A percentile compares a stretch with the other conserved stretches of the same genome.
Evolutionary conservation across 1,284 basidiomycete species (phyloP).

Genomic region (Ganoderma sp.): DNA sequence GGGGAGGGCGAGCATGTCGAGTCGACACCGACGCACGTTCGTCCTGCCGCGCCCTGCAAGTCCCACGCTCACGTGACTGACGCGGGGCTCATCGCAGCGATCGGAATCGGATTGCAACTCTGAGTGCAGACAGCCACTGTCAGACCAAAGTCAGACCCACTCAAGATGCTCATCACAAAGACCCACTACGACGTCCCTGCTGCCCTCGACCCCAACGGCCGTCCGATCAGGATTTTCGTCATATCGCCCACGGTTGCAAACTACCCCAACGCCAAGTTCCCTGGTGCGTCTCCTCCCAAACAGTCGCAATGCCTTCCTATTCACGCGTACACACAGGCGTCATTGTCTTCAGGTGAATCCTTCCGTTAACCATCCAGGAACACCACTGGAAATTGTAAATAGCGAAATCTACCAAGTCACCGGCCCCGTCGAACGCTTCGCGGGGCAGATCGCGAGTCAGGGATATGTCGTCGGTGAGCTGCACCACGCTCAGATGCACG

Average conservation of each 20-base stretch:
- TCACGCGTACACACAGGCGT: constrained; percentile 57
- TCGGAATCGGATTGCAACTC: too few species aligned
- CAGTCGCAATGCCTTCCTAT: constrained; percentile 21
- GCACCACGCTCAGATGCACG: neutral
- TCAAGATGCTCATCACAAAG: constrained; percentile 76
- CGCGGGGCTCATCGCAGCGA: neutral
- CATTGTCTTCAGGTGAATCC: constrained; percentile 71
- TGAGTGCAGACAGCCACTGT: too few species aligned
- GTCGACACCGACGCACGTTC: constrained; percentile 22
- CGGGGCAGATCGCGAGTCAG: constrained; percentile 90
- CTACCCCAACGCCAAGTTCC: constrained; percentile 85
- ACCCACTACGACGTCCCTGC: constrained; percentile 79
- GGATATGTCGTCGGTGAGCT: constrained; percentile 77
- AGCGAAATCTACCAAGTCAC: constrained; percentile 90
- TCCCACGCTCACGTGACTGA: constrained; percentile 8
- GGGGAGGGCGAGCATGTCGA: too few species aligned
- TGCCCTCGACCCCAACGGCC: constrained; percentile 63
- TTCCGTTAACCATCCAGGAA: neutral
- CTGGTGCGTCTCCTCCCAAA: constrained; percentile 51
- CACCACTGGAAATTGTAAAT: constrained; percentile 8
- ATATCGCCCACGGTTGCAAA: constrained; percentile 71
- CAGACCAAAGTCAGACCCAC: neutral
- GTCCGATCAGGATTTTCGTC: constrained; percentile 79
- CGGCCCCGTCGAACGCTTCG: constrained; percentile 87
- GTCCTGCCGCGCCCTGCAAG: constrained; percentile 3